Evolutionary conservation across 1,139 yeast genomes (phyloP), one percentile per base, ranked within the genome.

Genomic region (Debaryomycetaceae sp.): DNA sequence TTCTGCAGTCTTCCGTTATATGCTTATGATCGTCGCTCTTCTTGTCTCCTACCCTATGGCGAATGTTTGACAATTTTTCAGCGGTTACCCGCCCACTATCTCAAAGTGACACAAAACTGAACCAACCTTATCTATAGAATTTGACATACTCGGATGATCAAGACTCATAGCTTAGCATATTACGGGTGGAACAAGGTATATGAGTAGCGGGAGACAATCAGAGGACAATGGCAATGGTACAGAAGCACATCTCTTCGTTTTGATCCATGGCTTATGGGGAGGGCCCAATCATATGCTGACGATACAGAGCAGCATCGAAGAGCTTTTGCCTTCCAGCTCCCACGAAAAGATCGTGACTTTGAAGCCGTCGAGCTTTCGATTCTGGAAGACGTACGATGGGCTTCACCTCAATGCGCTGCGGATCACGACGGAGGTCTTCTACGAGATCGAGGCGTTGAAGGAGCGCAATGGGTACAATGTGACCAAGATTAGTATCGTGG

Each of bases 241-340:
- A 24, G 31, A 22, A 6, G 78, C 78, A 27, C 97, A 89, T 59
- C 66, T 90, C 39, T 82, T 88, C 56, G 86, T 89, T 14, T 66
- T 90, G n/a, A 75, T 87, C 34, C 97, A 90, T 63, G 97, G 96
- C 59, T 70, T 91, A 33, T 88, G 95, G 87, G 97, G 97, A 3
- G 82, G 84, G 37, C 86, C 93, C 5, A 74, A 75, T 39, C 96
- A 90, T 60, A 72, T 90, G 78, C 66, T 72, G 36, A 72, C 86
- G 9, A 65, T 87, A 41, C 83, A 80, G 51, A 69, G 75, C 24
- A 69, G 80, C 13, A 58, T 89, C 24, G 68, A 69, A 36, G 69
- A 71, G 33, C 62, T 72, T 4, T 51, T 80, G 3, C 55, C 59
- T 2, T 59, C 53, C 4, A 64, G 62, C 6, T 57, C 68, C 5